Evolutionary conservation across 306 rosid genomes (phyloP).

Genomic region (Citrullus amarus): DNA sequence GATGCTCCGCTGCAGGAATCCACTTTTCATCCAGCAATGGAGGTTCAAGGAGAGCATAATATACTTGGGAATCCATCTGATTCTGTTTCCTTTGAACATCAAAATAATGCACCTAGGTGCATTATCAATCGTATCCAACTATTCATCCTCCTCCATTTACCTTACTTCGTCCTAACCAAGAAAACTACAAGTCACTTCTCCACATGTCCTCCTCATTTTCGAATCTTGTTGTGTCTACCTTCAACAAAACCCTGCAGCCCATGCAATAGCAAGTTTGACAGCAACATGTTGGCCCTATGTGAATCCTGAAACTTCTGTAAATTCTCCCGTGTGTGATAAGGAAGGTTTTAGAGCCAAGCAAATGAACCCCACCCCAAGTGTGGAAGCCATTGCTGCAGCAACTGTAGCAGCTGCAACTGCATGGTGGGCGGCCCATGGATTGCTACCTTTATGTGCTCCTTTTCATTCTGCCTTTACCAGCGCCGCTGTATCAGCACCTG

Average conservation of each 20-base stretch:
- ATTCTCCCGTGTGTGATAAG: slow-evolving; percentile 37
- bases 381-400: slow-evolving; percentile 73
- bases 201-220: slow-evolving; percentile 63
- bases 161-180: slow-evolving; percentile 31
- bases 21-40: slow-evolving; percentile 44
- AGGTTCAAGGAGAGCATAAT: slow-evolving; percentile 33
- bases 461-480: slow-evolving; percentile 47
- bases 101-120: slow-evolving; percentile 32
- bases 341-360: slow-evolving; percentile 43
- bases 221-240: slow-evolving; percentile 59
- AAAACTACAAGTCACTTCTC: slow-evolving; percentile 49
- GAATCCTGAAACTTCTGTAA: slow-evolving; percentile 36
- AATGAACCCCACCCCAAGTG: slow-evolving; percentile 51
- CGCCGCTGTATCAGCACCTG: slow-evolving; percentile 32
- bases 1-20: slow-evolving; percentile 39
- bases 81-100: slow-evolving; percentile 45
- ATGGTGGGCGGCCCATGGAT: slow-evolving; percentile 97
- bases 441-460: slow-evolving; percentile 78
- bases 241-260: slow-evolving; percentile 86
- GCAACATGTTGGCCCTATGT: slow-evolving; percentile 72
- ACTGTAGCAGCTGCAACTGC: slow-evolving; percentile 94
- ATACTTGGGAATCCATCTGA: slow-evolving; percentile 34
- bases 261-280: slow-evolving; percentile 79
- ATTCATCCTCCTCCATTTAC: slow-evolving; percentile 48
- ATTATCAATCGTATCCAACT: slow-evolving; percentile 54